These are phyloP conservation scores for Hymenoscyphus scutula DNA, from an alignment of 2,329 filamentous ascomycete species.

Conservation along the genomic window DNA sequence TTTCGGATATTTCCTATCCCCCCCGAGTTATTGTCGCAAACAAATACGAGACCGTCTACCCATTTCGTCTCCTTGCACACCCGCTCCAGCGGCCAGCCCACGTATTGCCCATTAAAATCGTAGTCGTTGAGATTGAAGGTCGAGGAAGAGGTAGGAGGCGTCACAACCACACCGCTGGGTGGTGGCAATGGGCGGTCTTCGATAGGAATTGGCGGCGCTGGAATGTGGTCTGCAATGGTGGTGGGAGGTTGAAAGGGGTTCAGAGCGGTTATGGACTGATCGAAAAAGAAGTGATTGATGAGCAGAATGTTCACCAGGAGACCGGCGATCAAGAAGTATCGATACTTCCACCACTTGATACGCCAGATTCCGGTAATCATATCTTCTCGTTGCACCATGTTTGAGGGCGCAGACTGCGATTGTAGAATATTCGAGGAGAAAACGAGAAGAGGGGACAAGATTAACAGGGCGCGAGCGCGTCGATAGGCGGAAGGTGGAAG, in stretches of 20 bases:
- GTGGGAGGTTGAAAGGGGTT: slow-evolving; percentile 17
- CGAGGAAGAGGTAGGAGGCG: slow-evolving; percentile 11
- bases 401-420: background rate
- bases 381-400: slow-evolving; percentile 21
- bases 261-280: slow-evolving; percentile 18
- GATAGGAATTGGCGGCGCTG: slow-evolving; percentile 3
- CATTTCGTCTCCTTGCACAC: slow-evolving; percentile 44
- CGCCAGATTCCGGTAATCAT: slow-evolving; percentile 28
- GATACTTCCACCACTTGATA: slow-evolving; percentile 31
- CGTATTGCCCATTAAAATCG: slow-evolving; percentile 41
- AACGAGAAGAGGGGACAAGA: too few species aligned
- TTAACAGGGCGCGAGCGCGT: too few species aligned
- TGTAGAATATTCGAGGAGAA: too few species aligned
- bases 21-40: slow-evolving; percentile 51
- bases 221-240: background rate
- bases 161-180: background rate
- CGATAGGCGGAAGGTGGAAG: too few species aligned
- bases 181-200: slow-evolving; percentile 1
- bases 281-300: slow-evolving; percentile 29
- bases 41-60: slow-evolving; percentile 44
- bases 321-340: slow-evolving; percentile 24
- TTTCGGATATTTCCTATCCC: slow-evolving; percentile 51
- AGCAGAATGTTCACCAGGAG: slow-evolving; percentile 27
- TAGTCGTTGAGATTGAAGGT: slow-evolving; percentile 28
- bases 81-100: slow-evolving; percentile 43